Evolutionary conservation across 163 green algal species (phyloP).

Genomic region (Scenedesmus sp.): DNA sequence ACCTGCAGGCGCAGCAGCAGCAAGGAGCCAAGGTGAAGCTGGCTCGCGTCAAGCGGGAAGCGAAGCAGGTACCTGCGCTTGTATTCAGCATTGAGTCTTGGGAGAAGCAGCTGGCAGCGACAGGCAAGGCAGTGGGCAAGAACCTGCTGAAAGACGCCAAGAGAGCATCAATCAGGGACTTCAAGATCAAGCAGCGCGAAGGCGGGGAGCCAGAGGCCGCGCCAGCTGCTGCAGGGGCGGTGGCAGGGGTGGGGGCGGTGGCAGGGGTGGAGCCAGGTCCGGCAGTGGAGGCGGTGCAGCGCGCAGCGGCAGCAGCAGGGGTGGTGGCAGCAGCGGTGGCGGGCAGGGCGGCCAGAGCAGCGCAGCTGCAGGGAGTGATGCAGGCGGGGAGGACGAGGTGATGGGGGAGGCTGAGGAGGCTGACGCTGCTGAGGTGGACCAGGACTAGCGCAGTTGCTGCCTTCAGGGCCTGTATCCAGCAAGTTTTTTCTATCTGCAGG

Average conservation of each 20-base stretch:
- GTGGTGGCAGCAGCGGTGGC: background rate
- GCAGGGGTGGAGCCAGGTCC: no score
- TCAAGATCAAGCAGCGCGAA: constrained; percentile 57
- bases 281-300: no score
- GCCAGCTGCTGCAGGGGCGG: background rate
- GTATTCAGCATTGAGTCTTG: constrained; percentile 56
- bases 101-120: constrained; percentile 56
- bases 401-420: background rate
- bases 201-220: background rate
- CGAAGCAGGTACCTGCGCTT: constrained; percentile 51
- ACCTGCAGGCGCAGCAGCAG: constrained; percentile 10
- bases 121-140: constrained; percentile 10
- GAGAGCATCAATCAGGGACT: constrained; percentile 61
- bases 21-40: background rate
- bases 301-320: background rate
- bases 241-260: no score
- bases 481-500: no score
- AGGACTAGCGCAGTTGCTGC: no score
- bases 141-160: constrained; percentile 66
- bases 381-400: background rate
- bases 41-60: constrained; percentile 43
- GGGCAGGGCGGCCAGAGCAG: background rate
- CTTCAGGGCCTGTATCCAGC: no score
- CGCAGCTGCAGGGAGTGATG: background rate
- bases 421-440: background rate